phyloP scores from a whole-genome alignment of 1,139 yeast species.

The Maudiozyma humilis region DNA sequence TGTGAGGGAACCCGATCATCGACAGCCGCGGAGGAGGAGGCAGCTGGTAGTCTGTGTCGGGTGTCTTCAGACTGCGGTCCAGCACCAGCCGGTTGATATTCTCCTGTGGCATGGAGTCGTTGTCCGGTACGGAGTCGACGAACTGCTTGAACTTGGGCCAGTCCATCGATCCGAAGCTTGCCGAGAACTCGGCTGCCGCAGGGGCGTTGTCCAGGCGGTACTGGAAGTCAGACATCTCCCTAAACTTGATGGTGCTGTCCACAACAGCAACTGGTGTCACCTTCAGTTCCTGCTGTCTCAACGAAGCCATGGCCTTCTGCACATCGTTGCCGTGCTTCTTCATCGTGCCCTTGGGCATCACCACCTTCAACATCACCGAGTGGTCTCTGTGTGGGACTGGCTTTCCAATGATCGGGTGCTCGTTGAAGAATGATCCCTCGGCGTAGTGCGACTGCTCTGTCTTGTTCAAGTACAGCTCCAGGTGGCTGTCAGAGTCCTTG shows the following conservation, averaged over 20 bases:
- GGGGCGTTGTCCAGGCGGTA: constrained; percentile 52
- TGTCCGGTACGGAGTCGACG: constrained; percentile 37
- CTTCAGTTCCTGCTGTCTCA: constrained; percentile 31
- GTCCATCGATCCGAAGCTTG: constrained; percentile 27
- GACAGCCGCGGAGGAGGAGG: constrained; percentile 88
- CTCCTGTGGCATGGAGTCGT: constrained; percentile 31
- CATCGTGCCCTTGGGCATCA: constrained; percentile 56
- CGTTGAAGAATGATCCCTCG: constrained; percentile 35
- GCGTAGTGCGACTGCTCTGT: constrained; percentile 7
- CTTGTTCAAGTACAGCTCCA: constrained; percentile 43
- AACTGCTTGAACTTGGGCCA: constrained; percentile 33
- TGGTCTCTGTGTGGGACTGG: constrained; percentile 40
- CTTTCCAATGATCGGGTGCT: constrained; percentile 67
- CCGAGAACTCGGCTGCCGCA: constrained; percentile 38
- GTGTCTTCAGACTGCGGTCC: constrained; percentile 32
- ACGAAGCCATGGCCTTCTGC: constrained; percentile 40
- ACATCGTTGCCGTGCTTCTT: constrained; percentile 43
- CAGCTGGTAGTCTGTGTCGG: constrained; percentile 46
- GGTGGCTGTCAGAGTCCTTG: constrained; percentile 50
- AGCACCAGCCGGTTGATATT: constrained; percentile 24
- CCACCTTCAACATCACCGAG: constrained; percentile 59
- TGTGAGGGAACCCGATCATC: constrained; percentile 64
- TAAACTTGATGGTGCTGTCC: constrained; percentile 64
- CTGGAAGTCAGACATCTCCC: constrained; percentile 87
- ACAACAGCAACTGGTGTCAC: constrained; percentile 61